Base-by-base conservation (phyloP, 2,329 filamentous ascomycete species). In the Triangularia setosa region DNA sequence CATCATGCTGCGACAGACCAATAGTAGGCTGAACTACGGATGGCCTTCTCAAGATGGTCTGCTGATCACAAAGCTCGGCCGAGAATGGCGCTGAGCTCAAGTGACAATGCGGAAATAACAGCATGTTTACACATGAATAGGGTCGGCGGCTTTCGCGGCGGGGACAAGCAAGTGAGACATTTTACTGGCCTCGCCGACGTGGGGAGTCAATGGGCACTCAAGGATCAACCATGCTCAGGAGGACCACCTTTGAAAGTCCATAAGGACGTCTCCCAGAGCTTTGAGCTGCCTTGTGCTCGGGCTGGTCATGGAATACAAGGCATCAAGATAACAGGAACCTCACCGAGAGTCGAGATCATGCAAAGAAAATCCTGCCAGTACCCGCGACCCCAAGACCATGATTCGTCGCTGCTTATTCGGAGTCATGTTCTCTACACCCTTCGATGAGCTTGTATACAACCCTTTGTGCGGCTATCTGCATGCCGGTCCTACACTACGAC, bases 61-160 rank as follows among this genome's bases (percentile, higher is more conserved):
- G 70, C 65, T 71, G 70, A 71, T 70, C 69, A 63, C 30, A 55
- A 61, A 60, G 54, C 52, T 58, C 27, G 61, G 64, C 63, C 64
- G 63, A 65, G 58, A 54, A 56, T 66, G 62, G 68, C 57, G 58
- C 35, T 40, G 30, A 35, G 28, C 35, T n/a, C 53, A 40, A 56
- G 54, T 44, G 59, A 59, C 48, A 53, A 18, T 52, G 48, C 24
- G 54, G 57, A 61, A 35, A 62, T 56, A 61, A 58, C 63, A 62
- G 21, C 35, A 54, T 62, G 61, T 40, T 56, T 64, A 65, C 57
- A 61, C 16, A 44, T 33, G 21, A 52, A 28, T 25, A 53, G 58
- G 40, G 33, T 33, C 55, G 55, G 57, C 33, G 57, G 57, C 35
- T 40, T 28, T 25, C 57, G 57, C 57, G 57, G 57, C 57, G 57